Base-by-base conservation (phyloP, 495 filamentous ascomycete species). In the Lasiosphaeria miniovina region DNA sequence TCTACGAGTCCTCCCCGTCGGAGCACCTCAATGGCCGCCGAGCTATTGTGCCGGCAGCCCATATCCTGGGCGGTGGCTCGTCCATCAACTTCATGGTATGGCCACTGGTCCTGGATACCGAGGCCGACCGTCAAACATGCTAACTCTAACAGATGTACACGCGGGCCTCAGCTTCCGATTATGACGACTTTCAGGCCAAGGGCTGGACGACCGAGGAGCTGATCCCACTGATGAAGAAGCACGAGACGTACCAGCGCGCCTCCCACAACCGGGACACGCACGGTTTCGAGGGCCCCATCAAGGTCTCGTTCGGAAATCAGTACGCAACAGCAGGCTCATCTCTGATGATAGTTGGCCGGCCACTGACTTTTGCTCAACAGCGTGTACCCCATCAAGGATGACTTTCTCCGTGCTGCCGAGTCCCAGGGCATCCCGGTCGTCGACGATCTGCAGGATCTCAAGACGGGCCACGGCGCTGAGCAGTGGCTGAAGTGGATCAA, bases 231-330 rank as follows among this genome's bases (percentile, higher is more conserved):
- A 92, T 92, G 88, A 88, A 78, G 73, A 92, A 90, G 76, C 86
- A 90, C 64, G 90, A 93, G 75, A 93, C 89, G 0, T 94, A 93
- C 62, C 89, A 92, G 70, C 79, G 89, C 31, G 79, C 88, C 12
- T 87, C 80, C 62, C 90, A 90, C 65, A 91, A 92, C 57, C 79
- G 82, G 52, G 88, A 91, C 43, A 65, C 89, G 36, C 90, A 94
- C 64, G 90, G 90, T 14, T 89, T 87, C 54, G 87, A 89, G 4
- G 89, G 90, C 0, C 90, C 90, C 1, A 92, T 94, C 74, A 91
- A 92, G 70, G 90, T 92, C 35, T 91, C 89, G 0, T 91, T 91
- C 61, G 89, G 90, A 41, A 91, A 89, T 61, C 84, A 90, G 72
- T 75, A 68, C 50, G 73, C 61, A 2, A 24, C 9, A 9, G 10